Conservation (phyloP, 441 rosid genomes). For the Arabidopsis lyrata region DNA sequence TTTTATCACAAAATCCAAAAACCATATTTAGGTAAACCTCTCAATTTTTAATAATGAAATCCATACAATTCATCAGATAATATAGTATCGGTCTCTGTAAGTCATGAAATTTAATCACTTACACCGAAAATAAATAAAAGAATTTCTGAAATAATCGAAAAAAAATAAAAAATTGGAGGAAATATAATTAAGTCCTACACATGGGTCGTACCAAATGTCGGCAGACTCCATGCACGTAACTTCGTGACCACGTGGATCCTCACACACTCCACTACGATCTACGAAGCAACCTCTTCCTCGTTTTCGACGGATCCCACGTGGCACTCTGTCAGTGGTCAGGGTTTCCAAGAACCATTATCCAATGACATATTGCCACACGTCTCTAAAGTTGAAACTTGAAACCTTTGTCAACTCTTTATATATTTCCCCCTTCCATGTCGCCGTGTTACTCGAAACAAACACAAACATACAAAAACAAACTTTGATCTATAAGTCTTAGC, state of each 20-base stretch:
- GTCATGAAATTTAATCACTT: not conserved
- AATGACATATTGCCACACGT: not conserved
- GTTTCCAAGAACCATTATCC: slow-evolving; percentile 31
- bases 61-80: slow-evolving; percentile 14
- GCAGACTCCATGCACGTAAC: slow-evolving; percentile 47
- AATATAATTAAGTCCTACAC: too few species aligned
- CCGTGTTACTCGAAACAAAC: slow-evolving; percentile 7
- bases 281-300: slow-evolving; percentile 41
- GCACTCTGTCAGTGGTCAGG: slow-evolving; percentile 33
- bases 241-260: slow-evolving; percentile 48
- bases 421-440: slow-evolving; percentile 5
- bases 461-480: slow-evolving; percentile 30
- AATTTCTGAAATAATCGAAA: not conserved
- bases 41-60: not conserved
- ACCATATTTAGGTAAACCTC: not conserved
- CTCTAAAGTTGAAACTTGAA: not conserved
- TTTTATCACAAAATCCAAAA: not conserved
- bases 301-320: slow-evolving; percentile 34
- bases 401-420: slow-evolving; percentile 25
- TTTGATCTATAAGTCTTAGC: slow-evolving; percentile 10
- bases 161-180: not conserved
- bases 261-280: slow-evolving; percentile 30
- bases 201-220: slow-evolving; percentile 50
- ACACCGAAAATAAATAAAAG: not conserved
- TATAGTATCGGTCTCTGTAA: not conserved